Percentiles rank a stretch among this genome's conserved stretches.
Conservation (phyloP, 78 protist species). For the Dictyostelium brefeldianum region DNA sequence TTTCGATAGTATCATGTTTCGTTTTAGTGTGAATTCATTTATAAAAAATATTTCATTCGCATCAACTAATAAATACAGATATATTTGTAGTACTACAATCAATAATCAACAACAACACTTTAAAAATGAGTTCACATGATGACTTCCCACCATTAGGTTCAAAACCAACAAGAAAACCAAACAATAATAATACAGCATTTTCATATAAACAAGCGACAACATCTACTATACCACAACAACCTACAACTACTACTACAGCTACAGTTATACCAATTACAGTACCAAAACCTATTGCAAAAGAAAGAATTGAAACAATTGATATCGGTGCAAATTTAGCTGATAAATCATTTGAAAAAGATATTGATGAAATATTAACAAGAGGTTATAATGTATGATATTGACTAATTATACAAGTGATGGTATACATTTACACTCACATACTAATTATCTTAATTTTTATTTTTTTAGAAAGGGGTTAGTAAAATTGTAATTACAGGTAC, state of each 20-base stretch:
- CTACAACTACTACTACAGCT: background rate
- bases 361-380: slow-evolving; percentile 28
- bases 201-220: background rate
- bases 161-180: background rate
- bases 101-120: background rate
- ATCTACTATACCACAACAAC: background rate
- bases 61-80: no score
- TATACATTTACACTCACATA: background rate
- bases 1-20: no score
- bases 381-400: slow-evolving; percentile 25
- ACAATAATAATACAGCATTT: background rate
- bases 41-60: no score
- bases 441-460: background rate
- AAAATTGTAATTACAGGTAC: slow-evolving; percentile 73
- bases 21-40: no score
- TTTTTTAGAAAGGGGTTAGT: slow-evolving; percentile 42
- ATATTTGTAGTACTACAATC: background rate
- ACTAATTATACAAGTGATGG: background rate
- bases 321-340: slow-evolving; percentile 85
- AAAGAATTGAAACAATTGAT: slow-evolving; percentile 34
- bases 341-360: slow-evolving; percentile 53
- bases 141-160: slow-evolving; percentile 22
- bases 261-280: background rate
- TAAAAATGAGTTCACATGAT: background rate
- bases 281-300: background rate